phyloP scores from a whole-genome alignment of 306 rosid species.

The Castanopsis chinensis region DNA sequence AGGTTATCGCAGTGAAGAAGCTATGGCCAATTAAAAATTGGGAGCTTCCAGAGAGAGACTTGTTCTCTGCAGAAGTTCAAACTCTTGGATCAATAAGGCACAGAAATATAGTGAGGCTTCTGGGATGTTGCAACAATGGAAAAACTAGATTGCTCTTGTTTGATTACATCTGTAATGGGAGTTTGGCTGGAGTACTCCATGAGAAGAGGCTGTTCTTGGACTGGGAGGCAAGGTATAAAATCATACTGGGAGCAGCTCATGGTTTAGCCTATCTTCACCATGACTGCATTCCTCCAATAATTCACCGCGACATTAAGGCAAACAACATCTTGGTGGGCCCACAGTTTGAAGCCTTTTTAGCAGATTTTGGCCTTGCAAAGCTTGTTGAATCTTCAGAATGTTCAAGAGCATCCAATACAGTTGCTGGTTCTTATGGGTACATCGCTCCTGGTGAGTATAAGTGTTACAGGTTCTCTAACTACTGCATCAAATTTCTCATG shows the following conservation, averaged over 20 bases:
- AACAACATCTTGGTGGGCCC: slow-evolving; percentile 90
- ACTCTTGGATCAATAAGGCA: slow-evolving; percentile 91
- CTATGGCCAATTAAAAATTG: slow-evolving; percentile 68
- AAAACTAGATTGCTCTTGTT: slow-evolving; percentile 76
- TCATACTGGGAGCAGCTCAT: slow-evolving; percentile 80
- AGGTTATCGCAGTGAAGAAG: slow-evolving; percentile 89
- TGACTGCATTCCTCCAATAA: slow-evolving; percentile 84
- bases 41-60: slow-evolving; percentile 66
- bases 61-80: slow-evolving; percentile 77
- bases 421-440: slow-evolving; percentile 95
- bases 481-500: not conserved
- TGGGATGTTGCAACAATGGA: slow-evolving; percentile 83
- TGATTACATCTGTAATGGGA: slow-evolving; percentile 86
- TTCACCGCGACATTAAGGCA: slow-evolving; percentile 82
- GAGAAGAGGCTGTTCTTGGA: slow-evolving; percentile 83
- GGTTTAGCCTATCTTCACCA: slow-evolving; percentile 97
- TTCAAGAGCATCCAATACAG: slow-evolving; percentile 54
- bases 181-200: slow-evolving; percentile 71
- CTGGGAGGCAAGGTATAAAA: slow-evolving; percentile 93
- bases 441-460: slow-evolving; percentile 83
- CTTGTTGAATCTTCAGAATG: slow-evolving; percentile 56
- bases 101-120: slow-evolving; percentile 82
- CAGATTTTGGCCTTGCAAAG: slow-evolving; percentile 94
- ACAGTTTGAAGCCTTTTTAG: slow-evolving; percentile 78
- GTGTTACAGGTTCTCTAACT: not conserved